A percentile compares a stretch with the other conserved stretches of the same genome.
phyloP scores from a whole-genome alignment of 2,329 filamentous ascomycete genomes.

The Atkinsonella texensis region DNA sequence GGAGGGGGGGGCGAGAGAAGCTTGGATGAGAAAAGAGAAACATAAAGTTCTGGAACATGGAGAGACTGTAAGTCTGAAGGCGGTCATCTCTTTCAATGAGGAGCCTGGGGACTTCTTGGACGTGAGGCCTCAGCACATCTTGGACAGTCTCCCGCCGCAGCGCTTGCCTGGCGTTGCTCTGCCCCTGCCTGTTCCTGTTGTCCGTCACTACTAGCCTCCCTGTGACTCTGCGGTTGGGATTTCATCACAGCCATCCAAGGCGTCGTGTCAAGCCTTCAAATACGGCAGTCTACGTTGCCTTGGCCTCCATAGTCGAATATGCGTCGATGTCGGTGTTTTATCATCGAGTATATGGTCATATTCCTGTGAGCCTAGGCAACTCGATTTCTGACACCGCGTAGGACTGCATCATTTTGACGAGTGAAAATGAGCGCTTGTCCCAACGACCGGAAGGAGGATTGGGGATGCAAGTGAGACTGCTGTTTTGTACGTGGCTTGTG shows the following conservation, averaged over 20 bases:
- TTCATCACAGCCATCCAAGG: slow-evolving; percentile 30
- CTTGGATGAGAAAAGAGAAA: too few species aligned
- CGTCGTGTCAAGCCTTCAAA: slow-evolving; percentile 27
- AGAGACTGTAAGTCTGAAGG: slow-evolving; percentile 14
- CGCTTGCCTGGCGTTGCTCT: slow-evolving; percentile 6
- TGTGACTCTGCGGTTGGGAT: slow-evolving; percentile 24
- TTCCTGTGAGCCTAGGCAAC: slow-evolving; percentile 12
- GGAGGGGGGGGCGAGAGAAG: too few species aligned
- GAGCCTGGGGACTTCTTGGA: slow-evolving; percentile 34
- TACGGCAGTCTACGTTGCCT: slow-evolving; percentile 19
- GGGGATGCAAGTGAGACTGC: slow-evolving; percentile 40
- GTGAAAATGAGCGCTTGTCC: slow-evolving; percentile 36
- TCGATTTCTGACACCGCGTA: slow-evolving; percentile 20
- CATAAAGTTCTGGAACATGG: slow-evolving; percentile 10
- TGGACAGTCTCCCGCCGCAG: slow-evolving; percentile 26
- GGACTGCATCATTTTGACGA: slow-evolving; percentile 28
- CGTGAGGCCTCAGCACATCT: slow-evolving; percentile 35
- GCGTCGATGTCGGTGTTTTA: slow-evolving; percentile 15
- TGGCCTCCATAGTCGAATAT: slow-evolving; percentile 15
- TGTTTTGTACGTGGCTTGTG: slow-evolving; percentile 36
- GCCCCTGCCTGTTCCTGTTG: too few species aligned
- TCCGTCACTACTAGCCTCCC: too few species aligned
- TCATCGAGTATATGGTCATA: slow-evolving; percentile 11
- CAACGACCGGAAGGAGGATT: slow-evolving; percentile 45
- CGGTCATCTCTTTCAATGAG: slow-evolving; percentile 29